Evolutionary conservation across 139 green algal genomes (phyloP), one percentile per base, ranked within the genome.

Genomic region (Chlorokybus atmophyticus): DNA sequence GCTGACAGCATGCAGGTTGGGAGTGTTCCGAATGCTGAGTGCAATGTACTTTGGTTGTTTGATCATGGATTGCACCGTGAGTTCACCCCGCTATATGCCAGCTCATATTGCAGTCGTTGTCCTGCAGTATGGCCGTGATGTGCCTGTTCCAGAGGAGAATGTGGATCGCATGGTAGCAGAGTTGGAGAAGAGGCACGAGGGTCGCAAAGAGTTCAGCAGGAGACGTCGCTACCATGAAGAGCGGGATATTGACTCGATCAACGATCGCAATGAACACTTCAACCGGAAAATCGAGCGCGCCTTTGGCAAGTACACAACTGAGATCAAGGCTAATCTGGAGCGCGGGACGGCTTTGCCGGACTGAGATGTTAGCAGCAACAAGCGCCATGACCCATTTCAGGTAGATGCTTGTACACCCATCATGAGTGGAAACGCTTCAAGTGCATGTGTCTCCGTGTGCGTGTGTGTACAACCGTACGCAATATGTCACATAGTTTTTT

Each of bases 261-360:
- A 97, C 75, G 67, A 85, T 26, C 74, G 84, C 57, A 98, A 98
- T 56, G 86, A 78, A 28, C 73, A 88, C 63, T 97, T 95, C 83
- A 98, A 98, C 79, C 82, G 82, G 68, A 95, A 95, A 75, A 88
- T 98, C 51, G 82, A 94, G 53, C 74, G 87, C 21, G 72, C 77
- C 6, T 98, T 90, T 73, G 85, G 74, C 3, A 57, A 79, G 39
- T 79, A 84, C 70, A 86, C 79, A 2, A 54, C 63, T 10, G 87
- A 95, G 74, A 95, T 93, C 67, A 94, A 94, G 77, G 83, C 83
- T 39, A 96, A 98, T 64, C 67, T 98, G 70, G 91, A 98, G 76
- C 73, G 91, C 3, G 91, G 90, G 17, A 97, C 90, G 2, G 90
- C 90, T 32, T 71, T 98, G 73, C 90, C 90, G 0, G 88, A 97